phyloP scores from a whole-genome alignment of 139 green algal species.

The Chlamydomonas eustigma region DNA sequence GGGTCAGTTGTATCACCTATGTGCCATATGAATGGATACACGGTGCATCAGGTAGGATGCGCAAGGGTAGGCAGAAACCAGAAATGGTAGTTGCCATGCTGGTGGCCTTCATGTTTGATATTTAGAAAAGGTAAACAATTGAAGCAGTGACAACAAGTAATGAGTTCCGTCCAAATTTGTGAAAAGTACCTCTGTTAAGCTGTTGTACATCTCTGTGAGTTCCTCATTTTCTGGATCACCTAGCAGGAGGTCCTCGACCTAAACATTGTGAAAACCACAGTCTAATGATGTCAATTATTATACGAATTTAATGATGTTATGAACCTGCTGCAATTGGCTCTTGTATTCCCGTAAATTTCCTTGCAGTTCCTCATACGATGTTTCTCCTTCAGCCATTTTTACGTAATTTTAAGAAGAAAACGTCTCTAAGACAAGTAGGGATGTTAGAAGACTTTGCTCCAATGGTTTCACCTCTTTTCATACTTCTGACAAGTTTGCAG shows the following conservation, averaged over 20 bases:
- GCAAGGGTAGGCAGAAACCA: no score
- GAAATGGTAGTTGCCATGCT: no score
- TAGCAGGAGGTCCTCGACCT: conserved; percentile 74
- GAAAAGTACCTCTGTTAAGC: conserved; percentile 51
- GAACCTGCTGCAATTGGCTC: conserved; percentile 52
- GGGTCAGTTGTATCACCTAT: conserved; percentile 73
- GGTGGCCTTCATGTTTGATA: no score
- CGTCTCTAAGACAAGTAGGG: no score
- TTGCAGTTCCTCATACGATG: conserved; percentile 47
- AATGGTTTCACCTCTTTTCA: no score
- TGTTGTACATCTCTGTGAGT: conserved; percentile 65
- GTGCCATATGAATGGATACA: not conserved
- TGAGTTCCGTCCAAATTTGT: not conserved
- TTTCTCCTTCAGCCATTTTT: conserved; percentile 1
- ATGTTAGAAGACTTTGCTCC: no score
- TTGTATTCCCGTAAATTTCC: conserved; percentile 52
- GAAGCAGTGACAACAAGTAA: not conserved
- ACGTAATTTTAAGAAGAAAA: no score
- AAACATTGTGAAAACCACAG: no score
- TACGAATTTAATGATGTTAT: no score
- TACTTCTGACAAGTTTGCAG: not conserved
- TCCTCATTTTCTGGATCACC: conserved; percentile 65
- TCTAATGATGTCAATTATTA: no score
- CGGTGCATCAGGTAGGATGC: no score
- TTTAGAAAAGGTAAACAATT: no score